These are phyloP conservation scores for Gossypium schwendimanii DNA, from an alignment of 441 rosid species.

Conservation along the genomic window DNA sequence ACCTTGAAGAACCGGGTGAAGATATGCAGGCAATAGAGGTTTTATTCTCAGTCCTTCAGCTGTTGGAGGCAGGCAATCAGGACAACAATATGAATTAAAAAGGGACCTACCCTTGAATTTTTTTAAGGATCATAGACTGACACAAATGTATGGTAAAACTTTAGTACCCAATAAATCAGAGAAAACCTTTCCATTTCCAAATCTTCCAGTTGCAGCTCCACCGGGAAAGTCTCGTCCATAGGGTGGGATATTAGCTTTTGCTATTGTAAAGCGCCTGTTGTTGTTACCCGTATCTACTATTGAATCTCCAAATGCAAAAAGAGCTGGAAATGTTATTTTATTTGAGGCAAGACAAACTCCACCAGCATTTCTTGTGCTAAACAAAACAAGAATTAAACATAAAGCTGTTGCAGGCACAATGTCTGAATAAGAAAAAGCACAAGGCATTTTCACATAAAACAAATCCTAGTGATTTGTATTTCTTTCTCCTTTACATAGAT, in stretches of 20 bases:
- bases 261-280: conserved; percentile 5
- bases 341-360: background rate
- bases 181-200: conserved; percentile 22
- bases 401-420: background rate
- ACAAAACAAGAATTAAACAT: background rate
- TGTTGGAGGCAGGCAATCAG: background rate
- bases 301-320: conserved; percentile 28
- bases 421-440: background rate
- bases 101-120: background rate
- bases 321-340: conserved; percentile 11
- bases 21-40: conserved; percentile 14
- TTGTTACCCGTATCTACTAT: conserved; percentile 30
- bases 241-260: conserved; percentile 24
- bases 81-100: background rate
- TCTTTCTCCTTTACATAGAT: too few relatives aligned
- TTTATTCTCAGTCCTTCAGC: conserved; percentile 21
- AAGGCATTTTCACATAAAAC: background rate
- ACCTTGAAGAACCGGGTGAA: conserved; percentile 12
- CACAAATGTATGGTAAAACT: background rate
- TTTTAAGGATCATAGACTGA: background rate
- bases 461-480: too few relatives aligned
- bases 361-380: background rate
- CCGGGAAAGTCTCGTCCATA: conserved; percentile 26
- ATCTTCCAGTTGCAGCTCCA: conserved; percentile 24
- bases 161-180: conserved; percentile 19